Percentiles rank a stretch among this genome's conserved stretches.
These are phyloP conservation scores for Neurospora terricola DNA, from an alignment of 495 filamentous ascomycete genomes.

Conservation along the genomic window DNA sequence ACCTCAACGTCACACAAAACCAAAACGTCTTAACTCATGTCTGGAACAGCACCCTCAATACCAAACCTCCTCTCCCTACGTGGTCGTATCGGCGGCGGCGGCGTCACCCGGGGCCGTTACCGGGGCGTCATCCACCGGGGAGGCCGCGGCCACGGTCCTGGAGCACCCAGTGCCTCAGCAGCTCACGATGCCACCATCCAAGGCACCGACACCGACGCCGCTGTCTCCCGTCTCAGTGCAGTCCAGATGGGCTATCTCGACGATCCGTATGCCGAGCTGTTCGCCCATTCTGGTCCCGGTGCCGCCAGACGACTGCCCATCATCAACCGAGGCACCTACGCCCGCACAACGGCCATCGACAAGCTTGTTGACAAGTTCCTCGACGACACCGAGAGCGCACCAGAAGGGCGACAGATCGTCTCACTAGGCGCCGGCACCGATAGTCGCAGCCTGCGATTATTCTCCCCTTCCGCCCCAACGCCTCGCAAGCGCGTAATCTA, in stretches of 20 bases:
- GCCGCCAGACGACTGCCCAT: constrained; percentile 63
- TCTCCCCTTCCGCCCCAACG: constrained; percentile 22
- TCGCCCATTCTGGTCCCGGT: constrained; percentile 38
- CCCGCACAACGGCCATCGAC: constrained; percentile 82
- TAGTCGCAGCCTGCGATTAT: constrained; percentile 70
- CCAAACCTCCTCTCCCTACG: constrained; percentile 67
- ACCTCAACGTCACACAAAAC: neutral
- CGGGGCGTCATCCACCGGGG: constrained; percentile 34
- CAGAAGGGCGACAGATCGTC: constrained; percentile 55
- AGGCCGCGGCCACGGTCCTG: constrained; percentile 28
- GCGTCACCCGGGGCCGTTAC: constrained; percentile 24
- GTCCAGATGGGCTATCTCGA: constrained; percentile 79
- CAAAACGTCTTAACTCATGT: constrained; percentile 37
- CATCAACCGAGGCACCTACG: constrained; percentile 80
- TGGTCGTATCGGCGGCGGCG: constrained; percentile 15
- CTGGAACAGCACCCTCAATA: constrained; percentile 49
- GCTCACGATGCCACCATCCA: constrained; percentile 54
- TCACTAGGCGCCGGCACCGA: constrained; percentile 93
- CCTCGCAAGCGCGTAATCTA: constrained; percentile 48
- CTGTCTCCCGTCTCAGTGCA: constrained; percentile 77
- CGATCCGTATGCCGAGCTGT: constrained; percentile 63
- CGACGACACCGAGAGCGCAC: constrained; percentile 11
- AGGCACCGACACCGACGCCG: constrained; percentile 85
- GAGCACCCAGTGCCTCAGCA: constrained; percentile 11
- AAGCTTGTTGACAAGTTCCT: constrained; percentile 66